Evolutionary conservation across 106 monocot genomes (phyloP).

Genomic region (Dendrobium nobile): DNA sequence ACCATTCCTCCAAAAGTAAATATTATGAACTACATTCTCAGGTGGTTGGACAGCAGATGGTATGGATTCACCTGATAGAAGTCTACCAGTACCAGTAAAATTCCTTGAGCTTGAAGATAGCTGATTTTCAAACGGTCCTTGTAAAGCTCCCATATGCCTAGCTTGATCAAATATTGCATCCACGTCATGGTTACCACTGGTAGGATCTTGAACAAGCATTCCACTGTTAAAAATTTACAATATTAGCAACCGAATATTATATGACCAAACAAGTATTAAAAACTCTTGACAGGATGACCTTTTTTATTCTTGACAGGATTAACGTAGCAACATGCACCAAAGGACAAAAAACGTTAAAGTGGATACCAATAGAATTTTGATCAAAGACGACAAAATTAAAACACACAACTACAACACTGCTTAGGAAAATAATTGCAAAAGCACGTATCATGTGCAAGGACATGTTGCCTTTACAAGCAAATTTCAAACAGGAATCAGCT

Average conservation of each 20-base stretch:
- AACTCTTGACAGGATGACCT: background rate
- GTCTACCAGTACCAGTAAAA: conserved; percentile 78
- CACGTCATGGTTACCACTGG: conserved; percentile 44
- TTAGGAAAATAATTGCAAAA: background rate
- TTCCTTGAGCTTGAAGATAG: conserved; percentile 54
- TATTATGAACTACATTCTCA: conserved; percentile 39
- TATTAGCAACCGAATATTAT: background rate
- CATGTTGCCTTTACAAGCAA: background rate
- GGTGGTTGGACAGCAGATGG: conserved; percentile 35
- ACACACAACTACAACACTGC: background rate
- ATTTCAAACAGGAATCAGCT: background rate
- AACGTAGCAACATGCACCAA: background rate
- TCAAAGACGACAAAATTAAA: background rate
- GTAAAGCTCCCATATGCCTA: conserved; percentile 62
- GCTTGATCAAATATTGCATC: conserved; percentile 92
- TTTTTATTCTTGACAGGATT: background rate
- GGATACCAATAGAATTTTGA: background rate
- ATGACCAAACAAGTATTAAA: background rate
- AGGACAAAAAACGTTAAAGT: background rate
- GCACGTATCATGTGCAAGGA: background rate
- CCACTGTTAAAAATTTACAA: conserved; percentile 43
- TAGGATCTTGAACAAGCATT: conserved; percentile 93
- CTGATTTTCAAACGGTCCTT: conserved; percentile 48
- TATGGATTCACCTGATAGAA: conserved; percentile 71
- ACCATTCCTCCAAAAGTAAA: conserved; percentile 85